Base-by-base conservation (phyloP, 2,329 filamentous ascomycete species). In the Cytospora leucostoma region DNA sequence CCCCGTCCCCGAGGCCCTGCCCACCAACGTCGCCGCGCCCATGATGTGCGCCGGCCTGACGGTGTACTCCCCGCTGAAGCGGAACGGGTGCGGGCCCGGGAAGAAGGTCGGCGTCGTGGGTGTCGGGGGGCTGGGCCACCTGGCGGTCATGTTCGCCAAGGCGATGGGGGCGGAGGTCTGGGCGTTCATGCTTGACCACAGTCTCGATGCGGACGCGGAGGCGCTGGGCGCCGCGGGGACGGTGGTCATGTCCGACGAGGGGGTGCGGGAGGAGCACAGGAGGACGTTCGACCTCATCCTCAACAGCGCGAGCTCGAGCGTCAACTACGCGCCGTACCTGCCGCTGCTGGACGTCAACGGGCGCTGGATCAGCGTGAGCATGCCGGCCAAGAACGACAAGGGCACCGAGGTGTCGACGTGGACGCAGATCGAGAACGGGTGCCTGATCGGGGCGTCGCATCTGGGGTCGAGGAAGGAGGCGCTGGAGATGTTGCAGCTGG, bases 1-100 rank as follows among this genome's bases (percentile, higher is more conserved):
- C 72, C 89, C 89, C 71, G 93, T 96, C 67, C 92, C 92, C 40
- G 90, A 93, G 37, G 85, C 81, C 59, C 82, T 96, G 53, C 70
- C 80, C 11, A 84, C 81, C 68, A 75, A 78, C 61, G 76, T 88
- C 57, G 90, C 88, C 1, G 92, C 91, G 1, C 90, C 90, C 11
- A 92, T 93, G 89, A 83, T 95, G 69, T 96, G 92, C 76, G 92
- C 91, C 49, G 92, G 92, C 67, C 82, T 96, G 68, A 96, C 92
- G 4, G 87, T 87, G 64, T 96, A 88, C 79, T 89, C 85, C 65
- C 92, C 92, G 1, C 82, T 96, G 15, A 88, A 91, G 67, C 84
- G 91, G 56, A 88, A 93, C 71, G 90, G 90, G 27, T 83, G 84
- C 65, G 90, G 90, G 0, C 89, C 89, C 1, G 91, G 92, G 66